These are phyloP conservation scores for Zygnema circumcarinatum DNA, from an alignment of 139 green algal genomes.

Conservation along the genomic window DNA sequence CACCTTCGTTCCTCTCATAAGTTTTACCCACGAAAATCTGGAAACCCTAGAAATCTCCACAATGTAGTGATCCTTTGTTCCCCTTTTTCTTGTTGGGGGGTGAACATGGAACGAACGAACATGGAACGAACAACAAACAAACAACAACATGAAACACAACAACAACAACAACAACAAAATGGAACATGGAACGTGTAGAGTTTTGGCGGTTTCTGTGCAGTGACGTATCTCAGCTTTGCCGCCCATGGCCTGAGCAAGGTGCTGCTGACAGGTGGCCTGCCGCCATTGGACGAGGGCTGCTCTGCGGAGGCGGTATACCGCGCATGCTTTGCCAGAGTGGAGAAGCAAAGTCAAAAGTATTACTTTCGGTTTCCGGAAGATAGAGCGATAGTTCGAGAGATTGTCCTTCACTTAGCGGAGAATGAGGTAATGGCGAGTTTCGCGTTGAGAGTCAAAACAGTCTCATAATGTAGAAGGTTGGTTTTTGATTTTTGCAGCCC, in stretches of 20 bases:
- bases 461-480: no score
- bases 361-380: conserved; percentile 77
- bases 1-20: background rate
- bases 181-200: no score
- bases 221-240: conserved; percentile 84
- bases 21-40: background rate
- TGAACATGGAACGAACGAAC: no score
- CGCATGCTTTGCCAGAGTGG: conserved; percentile 11
- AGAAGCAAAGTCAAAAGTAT: conserved; percentile 81
- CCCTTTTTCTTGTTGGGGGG: background rate
- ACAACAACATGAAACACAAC: no score
- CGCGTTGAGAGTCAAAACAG: no score
- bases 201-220: conserved; percentile 93
- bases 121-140: no score
- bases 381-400: conserved; percentile 62
- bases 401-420: conserved; percentile 76
- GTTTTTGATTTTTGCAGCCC: no score
- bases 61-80: no score
- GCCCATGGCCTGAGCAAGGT: conserved; percentile 64
- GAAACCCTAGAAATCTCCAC: background rate
- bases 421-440: conserved; percentile 72
- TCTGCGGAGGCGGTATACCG: conserved; percentile 66
- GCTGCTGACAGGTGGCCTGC: conserved; percentile 62
- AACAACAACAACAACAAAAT: no score
- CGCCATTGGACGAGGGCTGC: conserved; percentile 67